phyloP scores from a whole-genome alignment of 2,329 filamentous ascomycete genomes.

The Dactylonectria estremocensis region DNA sequence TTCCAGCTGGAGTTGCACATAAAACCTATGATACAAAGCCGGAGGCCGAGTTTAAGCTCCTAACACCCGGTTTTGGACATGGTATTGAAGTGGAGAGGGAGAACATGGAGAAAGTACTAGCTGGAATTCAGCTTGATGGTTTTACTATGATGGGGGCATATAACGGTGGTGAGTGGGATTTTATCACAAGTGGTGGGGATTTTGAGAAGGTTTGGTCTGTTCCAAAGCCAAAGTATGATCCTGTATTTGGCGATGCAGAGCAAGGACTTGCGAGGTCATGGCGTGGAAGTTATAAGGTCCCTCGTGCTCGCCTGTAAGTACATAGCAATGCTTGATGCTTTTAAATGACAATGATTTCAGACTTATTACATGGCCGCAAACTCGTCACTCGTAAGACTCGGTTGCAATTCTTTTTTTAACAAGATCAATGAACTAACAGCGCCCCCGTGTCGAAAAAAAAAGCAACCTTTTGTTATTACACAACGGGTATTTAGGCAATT shows the following conservation, averaged over 20 bases:
- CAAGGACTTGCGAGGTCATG: slow-evolving; percentile 34
- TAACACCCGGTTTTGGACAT: slow-evolving; percentile 62
- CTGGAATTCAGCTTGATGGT: slow-evolving; percentile 52
- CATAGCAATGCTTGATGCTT: too few relatives aligned
- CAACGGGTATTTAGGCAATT: too few relatives aligned
- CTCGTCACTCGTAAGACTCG: too few relatives aligned
- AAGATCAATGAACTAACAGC: too few relatives aligned
- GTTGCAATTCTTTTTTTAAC: too few relatives aligned
- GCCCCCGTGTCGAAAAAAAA: too few relatives aligned
- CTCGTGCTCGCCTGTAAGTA: too few relatives aligned
- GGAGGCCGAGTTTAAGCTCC: slow-evolving; percentile 48
- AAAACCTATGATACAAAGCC: slow-evolving; percentile 65
- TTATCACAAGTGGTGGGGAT: slow-evolving; percentile 38
- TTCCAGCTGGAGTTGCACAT: slow-evolving; percentile 70
- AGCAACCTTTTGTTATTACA: too few relatives aligned
- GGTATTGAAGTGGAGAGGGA: slow-evolving; percentile 50
- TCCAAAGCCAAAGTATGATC: slow-evolving; percentile 37
- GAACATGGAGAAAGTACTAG: slow-evolving; percentile 55
- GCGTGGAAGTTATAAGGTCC: slow-evolving; percentile 25
- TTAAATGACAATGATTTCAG: too few relatives aligned
- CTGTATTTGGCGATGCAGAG: slow-evolving; percentile 32
- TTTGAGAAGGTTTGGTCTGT: slow-evolving; percentile 41
- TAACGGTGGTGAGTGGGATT: slow-evolving; percentile 40
- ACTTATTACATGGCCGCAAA: too few relatives aligned
- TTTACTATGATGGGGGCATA: slow-evolving; percentile 67